Conservation (phyloP, 169 alveolate species). For the Perkinsus marinus region DNA sequence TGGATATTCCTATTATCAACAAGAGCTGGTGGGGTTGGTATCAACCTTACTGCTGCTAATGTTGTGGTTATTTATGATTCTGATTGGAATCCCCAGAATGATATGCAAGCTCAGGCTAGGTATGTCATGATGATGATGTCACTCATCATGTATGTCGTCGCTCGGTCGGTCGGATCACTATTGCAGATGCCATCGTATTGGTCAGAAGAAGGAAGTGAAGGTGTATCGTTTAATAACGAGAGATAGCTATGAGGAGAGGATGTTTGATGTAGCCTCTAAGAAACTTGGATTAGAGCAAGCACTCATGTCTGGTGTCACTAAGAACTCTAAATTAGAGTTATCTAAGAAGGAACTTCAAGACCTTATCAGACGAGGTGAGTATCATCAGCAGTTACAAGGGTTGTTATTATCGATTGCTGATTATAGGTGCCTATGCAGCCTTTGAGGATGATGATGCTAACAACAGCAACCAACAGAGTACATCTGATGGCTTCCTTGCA, state of each 20-base stretch:
- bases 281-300: constrained; percentile 3
- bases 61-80: constrained; percentile 92
- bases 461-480: background rate
- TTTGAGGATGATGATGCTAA: background rate
- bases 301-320: background rate
- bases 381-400: background rate
- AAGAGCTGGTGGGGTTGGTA: constrained; percentile 96
- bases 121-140: constrained; percentile 51
- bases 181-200: constrained; percentile 94
- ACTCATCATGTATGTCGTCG: background rate
- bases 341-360: background rate
- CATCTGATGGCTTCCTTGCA: background rate
- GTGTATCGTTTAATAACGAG: background rate
- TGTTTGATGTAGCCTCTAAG: constrained; percentile 3
- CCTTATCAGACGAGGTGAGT: background rate
- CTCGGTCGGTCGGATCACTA: constrained; percentile 91
- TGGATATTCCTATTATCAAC: constrained; percentile 83
- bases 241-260: constrained; percentile 47
- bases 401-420: background rate
- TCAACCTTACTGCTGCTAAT: constrained; percentile 89
- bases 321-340: background rate
- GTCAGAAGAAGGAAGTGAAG: constrained; percentile 73
- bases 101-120: constrained; percentile 90
- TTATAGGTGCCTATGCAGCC: background rate
- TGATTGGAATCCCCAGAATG: constrained; percentile 97